Base-by-base conservation (phyloP, 345 rosid species). In the Capsella bursapastoris region DNA sequence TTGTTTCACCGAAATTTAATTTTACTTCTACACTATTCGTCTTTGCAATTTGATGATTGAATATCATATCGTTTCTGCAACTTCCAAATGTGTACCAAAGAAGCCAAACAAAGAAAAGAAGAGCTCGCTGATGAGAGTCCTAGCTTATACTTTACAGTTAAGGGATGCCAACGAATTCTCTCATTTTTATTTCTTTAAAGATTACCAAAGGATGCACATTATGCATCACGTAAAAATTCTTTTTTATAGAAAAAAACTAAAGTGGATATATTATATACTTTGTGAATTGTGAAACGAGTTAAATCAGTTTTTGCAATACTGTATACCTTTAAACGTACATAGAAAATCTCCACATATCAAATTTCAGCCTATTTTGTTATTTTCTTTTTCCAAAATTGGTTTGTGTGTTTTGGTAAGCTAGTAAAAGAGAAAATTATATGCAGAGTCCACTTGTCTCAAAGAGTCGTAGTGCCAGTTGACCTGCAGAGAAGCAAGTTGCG, bases 401-500 rank as follows among this genome's bases (percentile, higher is more conserved):
- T 32, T 32, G 7, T 22, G 7, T 32, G 7, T 32, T 41, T 25
- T 62, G 50, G 49, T 61, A 25, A 25, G 5, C 1, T 7, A 18
- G 7, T 3, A 7, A 25, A 61, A 41, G 51, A 27, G 12, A 18
- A 14, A 43, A 8, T 7, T 28, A 27, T 25, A 44, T 44, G 47
- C 27, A 16, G 60, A 55, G 6, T 14, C 38, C 50, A 45, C 50
- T 63, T 37, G 61, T 32, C 9, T 0, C 52, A 63, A 45, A 44
- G 32, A 37, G 22, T 25, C 8, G 1, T 66, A 48, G 47, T 37
- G 28, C 61, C 38, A 66, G 37, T 51, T 51, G 71, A 66, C 59
- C 58, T 22, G 25, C 25, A 25, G 15, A 38, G 11, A 38, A 66
- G 9, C 70, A 50, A 22, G 48, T 38, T 44, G 35, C 53, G 15